Percentiles rank a stretch among this genome's conserved stretches.
phyloP scores from a whole-genome alignment of 805 yeast species.

The Cyberlindnera americana region DNA sequence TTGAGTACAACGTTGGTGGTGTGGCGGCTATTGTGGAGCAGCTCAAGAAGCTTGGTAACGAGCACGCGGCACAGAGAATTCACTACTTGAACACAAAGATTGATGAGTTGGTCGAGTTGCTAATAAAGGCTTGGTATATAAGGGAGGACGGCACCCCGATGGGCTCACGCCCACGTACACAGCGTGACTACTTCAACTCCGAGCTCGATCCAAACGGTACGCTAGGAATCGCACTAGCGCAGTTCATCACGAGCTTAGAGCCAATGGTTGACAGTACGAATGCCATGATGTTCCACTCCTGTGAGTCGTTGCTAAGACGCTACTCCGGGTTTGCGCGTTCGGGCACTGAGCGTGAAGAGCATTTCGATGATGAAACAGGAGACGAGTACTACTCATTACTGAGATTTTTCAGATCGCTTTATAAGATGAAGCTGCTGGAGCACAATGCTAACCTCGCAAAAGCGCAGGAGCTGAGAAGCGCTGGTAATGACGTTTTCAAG shows the following conservation, averaged over 20 bases:
- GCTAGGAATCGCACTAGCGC: slow-evolving; percentile 17
- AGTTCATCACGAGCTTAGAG: slow-evolving; percentile 10
- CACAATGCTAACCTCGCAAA: slow-evolving; percentile 4
- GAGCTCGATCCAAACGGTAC: slow-evolving; percentile 19
- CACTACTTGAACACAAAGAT: slow-evolving; percentile 6
- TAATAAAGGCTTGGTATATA: slow-evolving; percentile 14
- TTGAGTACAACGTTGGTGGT: slow-evolving; percentile 43
- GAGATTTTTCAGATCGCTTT: slow-evolving; percentile 15
- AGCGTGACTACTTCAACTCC: slow-evolving; percentile 15
- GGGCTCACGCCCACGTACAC: slow-evolving; percentile 5
- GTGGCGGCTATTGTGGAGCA: slow-evolving; percentile 31
- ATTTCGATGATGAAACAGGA: slow-evolving; percentile 17
- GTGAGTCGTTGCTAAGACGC: slow-evolving; percentile 10
- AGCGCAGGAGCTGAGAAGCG: slow-evolving; percentile 15
- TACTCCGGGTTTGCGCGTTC: slow-evolving; percentile 15
- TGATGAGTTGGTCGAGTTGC: slow-evolving; percentile 6
- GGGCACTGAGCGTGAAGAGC: slow-evolving; percentile 8
- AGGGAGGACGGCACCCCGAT: slow-evolving; percentile 15
- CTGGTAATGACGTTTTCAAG: slow-evolving; percentile 19
- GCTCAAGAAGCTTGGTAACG: slow-evolving; percentile 8
- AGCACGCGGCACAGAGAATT: slow-evolving; percentile 1
- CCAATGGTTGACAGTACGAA: slow-evolving; percentile 3
- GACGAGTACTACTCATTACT: slow-evolving; percentile 15
- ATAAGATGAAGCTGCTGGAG: slow-evolving; percentile 7
- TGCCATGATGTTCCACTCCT: slow-evolving; percentile 5